Conservation (phyloP, 805 yeast species). For the Saturnispora saitoi region DNA sequence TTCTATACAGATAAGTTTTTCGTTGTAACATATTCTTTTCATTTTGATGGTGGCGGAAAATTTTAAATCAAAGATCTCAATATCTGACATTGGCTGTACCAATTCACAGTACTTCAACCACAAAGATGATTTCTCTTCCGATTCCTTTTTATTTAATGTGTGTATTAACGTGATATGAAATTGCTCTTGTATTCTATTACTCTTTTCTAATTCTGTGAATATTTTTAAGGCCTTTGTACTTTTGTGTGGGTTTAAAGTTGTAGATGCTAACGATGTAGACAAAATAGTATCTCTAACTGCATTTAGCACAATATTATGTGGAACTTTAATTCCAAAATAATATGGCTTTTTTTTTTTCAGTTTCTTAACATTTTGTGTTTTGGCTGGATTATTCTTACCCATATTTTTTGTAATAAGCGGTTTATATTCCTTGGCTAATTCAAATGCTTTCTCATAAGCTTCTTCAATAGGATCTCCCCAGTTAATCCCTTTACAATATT, state of each 20-base stretch:
- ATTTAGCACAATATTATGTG: slow-evolving; percentile 10
- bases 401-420: slow-evolving; percentile 41
- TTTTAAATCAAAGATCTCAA: background rate
- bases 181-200: slow-evolving; percentile 37
- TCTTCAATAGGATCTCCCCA: slow-evolving; percentile 33
- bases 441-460: slow-evolving; percentile 39
- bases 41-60: slow-evolving; percentile 33
- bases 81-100: background rate
- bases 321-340: slow-evolving; percentile 39
- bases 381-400: slow-evolving; percentile 7
- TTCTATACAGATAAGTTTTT: slow-evolving; percentile 44
- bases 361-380: background rate
- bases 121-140: slow-evolving; percentile 9
- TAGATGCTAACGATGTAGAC: background rate
- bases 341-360: slow-evolving; percentile 24
- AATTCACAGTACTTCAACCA: slow-evolving; percentile 17
- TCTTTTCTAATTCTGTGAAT: slow-evolving; percentile 18
- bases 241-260: background rate
- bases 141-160: slow-evolving; percentile 15
- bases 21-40: slow-evolving; percentile 40
- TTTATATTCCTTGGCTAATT: slow-evolving; percentile 42
- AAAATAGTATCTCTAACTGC: background rate
- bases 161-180: slow-evolving; percentile 70
- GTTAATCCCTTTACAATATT: slow-evolving; percentile 36
- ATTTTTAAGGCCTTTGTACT: slow-evolving; percentile 1